Evolutionary conservation across 805 yeast genomes (phyloP), one percentile per base, ranked within the genome.

Genomic region (Candida vartiovaarae): DNA sequence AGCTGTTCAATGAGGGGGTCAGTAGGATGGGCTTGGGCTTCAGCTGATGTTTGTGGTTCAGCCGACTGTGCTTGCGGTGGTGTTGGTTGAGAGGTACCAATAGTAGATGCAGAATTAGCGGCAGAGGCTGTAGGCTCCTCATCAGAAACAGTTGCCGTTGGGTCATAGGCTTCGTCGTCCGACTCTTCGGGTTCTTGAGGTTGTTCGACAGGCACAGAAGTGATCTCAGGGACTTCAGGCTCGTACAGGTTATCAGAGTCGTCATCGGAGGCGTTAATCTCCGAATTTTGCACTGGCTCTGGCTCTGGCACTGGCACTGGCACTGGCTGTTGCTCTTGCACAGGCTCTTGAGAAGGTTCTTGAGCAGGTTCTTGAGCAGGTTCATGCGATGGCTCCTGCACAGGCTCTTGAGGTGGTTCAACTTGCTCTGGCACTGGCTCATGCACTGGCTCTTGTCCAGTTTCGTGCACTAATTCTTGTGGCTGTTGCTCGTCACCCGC

Each of bases 131-230:
- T 59, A 8, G 48, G 50, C 5, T 55, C 58, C 20, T 53, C 48
- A 10, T 44, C 53, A 6, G 38, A 31, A 5, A 32, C 5, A 26
- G 34, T 28, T 5, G 48, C 44, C 8, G 50, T 44, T 8, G 54
- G 54, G 29, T 50, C 53, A 32, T 50, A 50, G 23, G 42, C 52
- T 35, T 51, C 54, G 25, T 48, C 55, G 4, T 49, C 25, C 6
- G 44, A 28, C 10, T 38, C 26, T 24, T 31, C 30, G 15, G 38
- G 24, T 33, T 36, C 28, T 25, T 27, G 24, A 31, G 11, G 7
- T 5, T 23, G n/a, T 43, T 34, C 50, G 15, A 38, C 52, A 8
- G 39, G 20, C 15, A 10, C 38, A 35, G 15, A 9, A 26, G 28
- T 24, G 4, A 29, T 10, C 9, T 8, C 30, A 5, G 15, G 30